A percentile compares a stretch with the other conserved stretches of the same genome.
Conservation (phyloP, 441 rosid genomes). For the Erodium texanum region DNA sequence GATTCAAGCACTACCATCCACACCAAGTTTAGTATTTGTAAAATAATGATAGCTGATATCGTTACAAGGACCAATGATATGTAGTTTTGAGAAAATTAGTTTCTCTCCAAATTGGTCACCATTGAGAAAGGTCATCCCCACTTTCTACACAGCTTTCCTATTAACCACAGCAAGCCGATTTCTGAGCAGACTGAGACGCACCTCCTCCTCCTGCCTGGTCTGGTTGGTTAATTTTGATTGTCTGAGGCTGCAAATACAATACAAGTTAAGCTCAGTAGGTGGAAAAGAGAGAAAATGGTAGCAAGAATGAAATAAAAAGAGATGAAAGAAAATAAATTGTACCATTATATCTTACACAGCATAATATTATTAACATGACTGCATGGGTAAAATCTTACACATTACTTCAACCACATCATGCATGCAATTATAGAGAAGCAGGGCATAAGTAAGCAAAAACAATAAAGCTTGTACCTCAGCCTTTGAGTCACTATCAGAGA, state of each 20-base stretch:
- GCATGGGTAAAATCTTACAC: neutral
- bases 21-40: neutral
- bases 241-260: slow-evolving; percentile 55
- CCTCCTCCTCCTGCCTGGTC: slow-evolving; percentile 65
- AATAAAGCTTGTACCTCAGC: neutral
- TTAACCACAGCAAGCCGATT: slow-evolving; percentile 77
- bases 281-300: neutral
- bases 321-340: too few relatives aligned
- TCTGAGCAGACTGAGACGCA: slow-evolving; percentile 48
- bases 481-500: slow-evolving; percentile 14
- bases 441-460: neutral
- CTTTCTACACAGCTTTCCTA: slow-evolving; percentile 18
- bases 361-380: too few relatives aligned
- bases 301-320: too few relatives aligned
- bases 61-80: neutral
- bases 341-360: neutral
- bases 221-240: slow-evolving; percentile 75
- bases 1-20: neutral
- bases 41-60: neutral
- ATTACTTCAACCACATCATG: neutral
- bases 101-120: neutral
- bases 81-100: neutral
- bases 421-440: neutral
- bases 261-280: neutral
- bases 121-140: neutral